Evolutionary conservation across 163 green algal genomes (phyloP).

Genomic region (Volvox carteri): DNA sequence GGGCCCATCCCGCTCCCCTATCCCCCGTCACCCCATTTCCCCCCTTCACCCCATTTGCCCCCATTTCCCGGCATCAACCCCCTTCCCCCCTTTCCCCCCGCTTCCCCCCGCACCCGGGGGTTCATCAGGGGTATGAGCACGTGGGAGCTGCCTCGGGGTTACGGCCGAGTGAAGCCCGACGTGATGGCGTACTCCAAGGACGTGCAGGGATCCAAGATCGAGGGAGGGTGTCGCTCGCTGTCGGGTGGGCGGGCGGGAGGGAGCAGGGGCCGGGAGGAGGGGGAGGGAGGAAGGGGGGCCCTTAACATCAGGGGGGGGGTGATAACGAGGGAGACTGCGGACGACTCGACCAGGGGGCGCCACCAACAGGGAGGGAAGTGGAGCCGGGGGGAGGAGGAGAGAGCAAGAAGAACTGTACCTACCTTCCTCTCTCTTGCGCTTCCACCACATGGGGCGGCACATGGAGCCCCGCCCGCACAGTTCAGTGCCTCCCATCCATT

Average conservation of each 20-base stretch:
- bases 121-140: constrained; percentile 93
- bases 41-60: too few relatives aligned
- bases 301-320: not conserved
- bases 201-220: constrained; percentile 92
- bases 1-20: not conserved
- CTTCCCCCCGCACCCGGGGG: not conserved
- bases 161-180: constrained; percentile 93
- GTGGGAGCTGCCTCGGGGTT: constrained; percentile 93
- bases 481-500: too few relatives aligned
- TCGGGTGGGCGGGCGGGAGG: constrained; percentile 51
- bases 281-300: not conserved
- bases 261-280: not conserved
- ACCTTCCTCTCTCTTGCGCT: too few relatives aligned
- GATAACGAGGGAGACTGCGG: too few relatives aligned
- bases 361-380: too few relatives aligned
- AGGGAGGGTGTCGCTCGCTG: constrained; percentile 89
- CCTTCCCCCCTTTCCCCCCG: not conserved
- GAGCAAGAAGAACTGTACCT: too few relatives aligned
- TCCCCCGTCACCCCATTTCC: not conserved
- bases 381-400: not conserved
- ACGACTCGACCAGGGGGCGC: too few relatives aligned
- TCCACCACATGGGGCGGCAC: too few relatives aligned
- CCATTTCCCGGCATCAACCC: too few relatives aligned
- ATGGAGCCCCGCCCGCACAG: too few relatives aligned
- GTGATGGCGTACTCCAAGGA: constrained; percentile 96